Evolutionary conservation across 1,284 basidiomycete species (phyloP).

Genomic region (Athelia sp.): DNA sequence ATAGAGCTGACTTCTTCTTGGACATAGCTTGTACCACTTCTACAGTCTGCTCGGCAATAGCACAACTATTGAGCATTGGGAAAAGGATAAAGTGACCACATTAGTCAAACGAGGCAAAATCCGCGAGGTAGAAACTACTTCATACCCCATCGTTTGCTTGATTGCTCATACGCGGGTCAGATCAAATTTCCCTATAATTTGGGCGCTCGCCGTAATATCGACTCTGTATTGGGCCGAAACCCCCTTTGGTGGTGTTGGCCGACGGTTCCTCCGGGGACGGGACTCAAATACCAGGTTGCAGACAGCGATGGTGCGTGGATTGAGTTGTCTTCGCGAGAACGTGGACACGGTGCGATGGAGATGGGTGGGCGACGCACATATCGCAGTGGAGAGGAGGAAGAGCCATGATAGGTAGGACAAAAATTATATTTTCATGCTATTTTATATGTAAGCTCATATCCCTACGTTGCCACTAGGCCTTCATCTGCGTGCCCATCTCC

Average conservation of each 20-base stretch:
- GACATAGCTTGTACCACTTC: conserved; percentile 80
- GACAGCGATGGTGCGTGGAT: conserved; percentile 77
- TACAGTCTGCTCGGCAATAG: conserved; percentile 78
- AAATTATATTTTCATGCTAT: not conserved
- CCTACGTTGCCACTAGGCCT: not conserved
- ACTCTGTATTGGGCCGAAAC: conserved; percentile 72
- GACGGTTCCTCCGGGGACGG: conserved; percentile 59
- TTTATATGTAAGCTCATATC: not conserved
- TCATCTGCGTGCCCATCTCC: no score
- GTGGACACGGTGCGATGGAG: conserved; percentile 1
- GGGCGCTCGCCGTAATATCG: conserved; percentile 67
- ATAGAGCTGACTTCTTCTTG: not conserved
- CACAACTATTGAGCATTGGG: conserved; percentile 97
- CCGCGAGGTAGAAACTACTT: conserved; percentile 48
- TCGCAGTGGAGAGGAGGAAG: conserved; percentile 8
- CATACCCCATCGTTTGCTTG: conserved; percentile 1
- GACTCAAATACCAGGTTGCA: conserved; percentile 73
- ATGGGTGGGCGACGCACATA: conserved; percentile 10
- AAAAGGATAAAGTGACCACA: conserved; percentile 91
- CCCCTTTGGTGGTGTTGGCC: conserved; percentile 84
- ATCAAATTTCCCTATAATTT: conserved; percentile 93
- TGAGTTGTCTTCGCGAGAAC: conserved; percentile 25
- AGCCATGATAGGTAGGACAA: not conserved
- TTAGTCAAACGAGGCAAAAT: conserved; percentile 85
- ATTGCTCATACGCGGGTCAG: conserved; percentile 27